Percentiles rank a stretch among this genome's conserved stretches.
These are phyloP conservation scores for Xylaria sp. DNA, from an alignment of 2,329 filamentous ascomycete species.

Conservation along the genomic window DNA sequence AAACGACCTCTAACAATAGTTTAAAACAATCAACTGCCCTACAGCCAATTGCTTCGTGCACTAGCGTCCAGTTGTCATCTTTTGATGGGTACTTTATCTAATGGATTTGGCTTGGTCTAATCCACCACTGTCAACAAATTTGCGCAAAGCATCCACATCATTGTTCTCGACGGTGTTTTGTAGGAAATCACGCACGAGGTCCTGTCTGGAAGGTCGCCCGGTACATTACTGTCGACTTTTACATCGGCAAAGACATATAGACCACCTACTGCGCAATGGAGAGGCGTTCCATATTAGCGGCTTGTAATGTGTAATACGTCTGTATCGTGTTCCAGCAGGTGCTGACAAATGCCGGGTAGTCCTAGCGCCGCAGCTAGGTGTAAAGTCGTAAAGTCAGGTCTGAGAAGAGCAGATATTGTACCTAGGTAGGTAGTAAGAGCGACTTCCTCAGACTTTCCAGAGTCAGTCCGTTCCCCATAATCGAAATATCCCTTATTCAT, in stretches of 20 bases:
- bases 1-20: neutral
- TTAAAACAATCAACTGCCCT: constrained; percentile 6
- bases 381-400: neutral
- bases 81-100: neutral
- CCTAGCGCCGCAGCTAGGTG: neutral
- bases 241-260: neutral
- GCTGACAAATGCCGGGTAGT: neutral
- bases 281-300: neutral
- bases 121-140: constrained; percentile 1
- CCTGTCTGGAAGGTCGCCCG: too few species aligned
- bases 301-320: neutral
- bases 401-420: neutral
- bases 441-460: neutral
- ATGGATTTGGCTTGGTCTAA: constrained; percentile 9
- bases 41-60: neutral
- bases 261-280: neutral
- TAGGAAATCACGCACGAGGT: neutral
- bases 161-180: neutral
- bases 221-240: too few species aligned
- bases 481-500: neutral
- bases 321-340: neutral
- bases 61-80: neutral
- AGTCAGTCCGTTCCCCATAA: neutral
- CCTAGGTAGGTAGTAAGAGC: neutral
- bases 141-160: constrained; percentile 1